Percentiles rank a stretch among this genome's conserved stretches.
Conservation (phyloP, 2,329 filamentous ascomycete genomes). For the Calonectria hongkongensis region DNA sequence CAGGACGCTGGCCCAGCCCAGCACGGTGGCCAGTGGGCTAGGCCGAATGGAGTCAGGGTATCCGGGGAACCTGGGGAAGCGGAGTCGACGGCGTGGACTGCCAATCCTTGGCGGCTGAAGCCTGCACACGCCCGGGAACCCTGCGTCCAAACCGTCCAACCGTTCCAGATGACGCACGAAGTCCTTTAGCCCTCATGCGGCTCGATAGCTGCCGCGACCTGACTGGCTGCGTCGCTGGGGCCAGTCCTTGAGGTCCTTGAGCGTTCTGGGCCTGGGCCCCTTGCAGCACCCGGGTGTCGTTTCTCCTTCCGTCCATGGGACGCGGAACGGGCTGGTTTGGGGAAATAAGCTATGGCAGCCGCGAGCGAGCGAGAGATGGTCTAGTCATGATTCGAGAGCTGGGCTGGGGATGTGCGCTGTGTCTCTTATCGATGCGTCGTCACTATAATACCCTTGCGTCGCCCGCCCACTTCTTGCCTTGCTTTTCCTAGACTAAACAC, state of each 20-base stretch:
- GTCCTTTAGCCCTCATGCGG: background rate
- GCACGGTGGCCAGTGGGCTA: background rate
- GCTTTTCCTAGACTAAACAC: background rate
- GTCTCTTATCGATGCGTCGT: background rate
- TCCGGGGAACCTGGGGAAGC: conserved; percentile 21
- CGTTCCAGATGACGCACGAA: conserved; percentile 20
- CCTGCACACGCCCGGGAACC: background rate
- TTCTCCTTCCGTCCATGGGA: conserved; percentile 15
- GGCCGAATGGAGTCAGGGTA: background rate
- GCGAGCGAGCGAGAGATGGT: background rate
- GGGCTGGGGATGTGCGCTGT: background rate
- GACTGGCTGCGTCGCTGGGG: background rate
- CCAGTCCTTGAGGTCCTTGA: background rate
- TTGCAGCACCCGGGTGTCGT: background rate
- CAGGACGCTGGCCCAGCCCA: background rate
- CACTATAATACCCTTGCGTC: background rate
- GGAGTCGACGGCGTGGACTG: background rate
- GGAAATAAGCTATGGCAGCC: background rate
- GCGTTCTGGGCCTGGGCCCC: background rate
- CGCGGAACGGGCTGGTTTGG: background rate
- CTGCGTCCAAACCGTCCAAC: background rate
- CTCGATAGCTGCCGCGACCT: conserved; percentile 10
- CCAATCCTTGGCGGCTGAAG: conserved; percentile 4
- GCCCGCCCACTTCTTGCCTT: background rate
- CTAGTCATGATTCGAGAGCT: background rate